Evolutionary conservation across 108 stramenopile genomes (phyloP).

Genomic region (Skeletonema costatum): DNA sequence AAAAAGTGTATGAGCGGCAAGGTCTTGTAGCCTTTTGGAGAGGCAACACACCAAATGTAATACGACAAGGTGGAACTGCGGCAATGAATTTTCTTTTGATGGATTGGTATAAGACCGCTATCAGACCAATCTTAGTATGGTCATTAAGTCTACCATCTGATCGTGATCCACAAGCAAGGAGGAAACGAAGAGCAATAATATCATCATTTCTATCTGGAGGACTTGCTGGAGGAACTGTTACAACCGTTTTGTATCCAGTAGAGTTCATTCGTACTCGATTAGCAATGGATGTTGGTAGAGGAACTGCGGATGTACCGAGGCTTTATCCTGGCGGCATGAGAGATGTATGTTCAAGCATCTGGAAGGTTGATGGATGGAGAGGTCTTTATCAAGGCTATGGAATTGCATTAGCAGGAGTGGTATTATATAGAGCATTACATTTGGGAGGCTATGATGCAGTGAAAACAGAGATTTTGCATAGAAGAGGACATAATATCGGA

Average conservation of each 20-base stretch:
- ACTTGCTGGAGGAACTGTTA: slow-evolving; percentile 93
- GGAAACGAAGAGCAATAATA: slow-evolving; percentile 51
- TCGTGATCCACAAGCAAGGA: slow-evolving; percentile 39
- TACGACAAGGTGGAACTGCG: slow-evolving; percentile 73
- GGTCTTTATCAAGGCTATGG: slow-evolving; percentile 98
- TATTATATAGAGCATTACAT: slow-evolving; percentile 93
- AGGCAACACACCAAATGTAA: slow-evolving; percentile 83
- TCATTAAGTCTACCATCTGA: slow-evolving; percentile 41
- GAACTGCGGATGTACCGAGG: slow-evolving; percentile 42
- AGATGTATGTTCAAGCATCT: slow-evolving; percentile 74
- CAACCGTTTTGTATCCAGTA: slow-evolving; percentile 95
- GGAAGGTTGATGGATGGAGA: slow-evolving; percentile 78
- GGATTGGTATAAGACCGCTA: slow-evolving; percentile 78
- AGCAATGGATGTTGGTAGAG: slow-evolving; percentile 92
- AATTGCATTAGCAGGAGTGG: slow-evolving; percentile 90
- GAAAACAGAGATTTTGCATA: slow-evolving; percentile 70
- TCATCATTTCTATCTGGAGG: slow-evolving; percentile 92
- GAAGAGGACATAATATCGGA: slow-evolving; percentile 32
- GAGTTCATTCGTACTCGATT: slow-evolving; percentile 96
- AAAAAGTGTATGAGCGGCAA: slow-evolving; percentile 62
- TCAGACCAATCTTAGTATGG: slow-evolving; percentile 40
- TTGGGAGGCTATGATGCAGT: slow-evolving; percentile 97
- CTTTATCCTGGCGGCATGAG: slow-evolving; percentile 72
- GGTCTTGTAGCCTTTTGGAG: slow-evolving; percentile 79
- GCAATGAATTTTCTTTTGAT: slow-evolving; percentile 84